These are phyloP conservation scores for Huntiella moniliformis DNA, from an alignment of 2,329 filamentous ascomycete species.

Conservation along the genomic window DNA sequence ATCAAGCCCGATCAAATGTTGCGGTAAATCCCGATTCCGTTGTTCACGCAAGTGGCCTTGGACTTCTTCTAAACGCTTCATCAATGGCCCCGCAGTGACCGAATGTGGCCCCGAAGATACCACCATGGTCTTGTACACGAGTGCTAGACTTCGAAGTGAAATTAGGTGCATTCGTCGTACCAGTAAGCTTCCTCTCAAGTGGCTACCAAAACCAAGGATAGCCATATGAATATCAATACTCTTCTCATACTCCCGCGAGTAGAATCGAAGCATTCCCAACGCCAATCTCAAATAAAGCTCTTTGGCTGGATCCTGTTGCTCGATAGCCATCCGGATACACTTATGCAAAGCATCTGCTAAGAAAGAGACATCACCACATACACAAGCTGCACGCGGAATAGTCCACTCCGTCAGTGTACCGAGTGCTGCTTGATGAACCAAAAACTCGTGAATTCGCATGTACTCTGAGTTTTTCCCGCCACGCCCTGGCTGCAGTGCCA, in stretches of 20 bases:
- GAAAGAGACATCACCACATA: slow-evolving; percentile 17
- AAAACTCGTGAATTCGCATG: slow-evolving; percentile 19
- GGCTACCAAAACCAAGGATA: slow-evolving; percentile 21
- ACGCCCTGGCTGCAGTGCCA: slow-evolving; percentile 16
- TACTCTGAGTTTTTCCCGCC: slow-evolving; percentile 3
- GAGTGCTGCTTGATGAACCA: slow-evolving; percentile 18
- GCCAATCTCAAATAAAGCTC: slow-evolving; percentile 22
- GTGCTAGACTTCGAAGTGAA: slow-evolving; percentile 23
- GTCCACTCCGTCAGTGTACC: slow-evolving; percentile 23
- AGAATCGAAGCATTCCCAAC: slow-evolving; percentile 20
- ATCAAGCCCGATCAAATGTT: slow-evolving; percentile 23
- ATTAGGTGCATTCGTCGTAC: slow-evolving; percentile 22
- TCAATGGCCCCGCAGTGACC: slow-evolving; percentile 17
- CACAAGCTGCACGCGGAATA: slow-evolving; percentile 21
- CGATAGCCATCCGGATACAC: slow-evolving; percentile 19
- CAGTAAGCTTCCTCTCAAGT: slow-evolving; percentile 22
- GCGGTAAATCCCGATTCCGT: slow-evolving; percentile 22
- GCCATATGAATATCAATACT: slow-evolving; percentile 21
- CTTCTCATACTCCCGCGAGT: slow-evolving; percentile 19
- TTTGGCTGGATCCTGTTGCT: slow-evolving; percentile 20
- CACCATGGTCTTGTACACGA: slow-evolving; percentile 21
- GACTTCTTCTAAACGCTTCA: slow-evolving; percentile 20
- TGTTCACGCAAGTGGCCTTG: slow-evolving; percentile 21
- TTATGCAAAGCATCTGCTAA: slow-evolving; percentile 17
- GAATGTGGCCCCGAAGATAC: slow-evolving; percentile 15